Evolutionary conservation across 345 rosid genomes (phyloP).

Genomic region (Viola odorata): DNA sequence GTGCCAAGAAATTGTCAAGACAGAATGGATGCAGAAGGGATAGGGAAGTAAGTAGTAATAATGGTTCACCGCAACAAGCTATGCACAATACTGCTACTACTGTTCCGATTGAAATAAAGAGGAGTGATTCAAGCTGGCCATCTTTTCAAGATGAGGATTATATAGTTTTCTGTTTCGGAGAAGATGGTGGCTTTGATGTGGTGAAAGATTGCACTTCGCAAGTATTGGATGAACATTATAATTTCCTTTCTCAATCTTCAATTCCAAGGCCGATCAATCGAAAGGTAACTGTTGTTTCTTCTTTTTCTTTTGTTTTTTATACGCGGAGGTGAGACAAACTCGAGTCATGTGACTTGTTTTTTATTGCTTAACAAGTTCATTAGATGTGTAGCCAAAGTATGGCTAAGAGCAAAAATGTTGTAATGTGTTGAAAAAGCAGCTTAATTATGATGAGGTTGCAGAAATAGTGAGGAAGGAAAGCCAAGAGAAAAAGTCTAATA

Average conservation of each 20-base stretch:
- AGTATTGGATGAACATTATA: slow-evolving; percentile 14
- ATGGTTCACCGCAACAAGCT: slow-evolving; percentile 22
- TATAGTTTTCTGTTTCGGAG: slow-evolving; percentile 56
- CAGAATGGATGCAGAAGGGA: slow-evolving; percentile 13
- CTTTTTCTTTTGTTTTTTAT: not conserved
- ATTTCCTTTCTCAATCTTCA: not conserved
- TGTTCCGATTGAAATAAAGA: slow-evolving; percentile 24
- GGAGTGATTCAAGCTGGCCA: slow-evolving; percentile 20
- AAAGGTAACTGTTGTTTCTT: slow-evolving; percentile 28
- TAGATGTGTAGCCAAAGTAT: too few species aligned
- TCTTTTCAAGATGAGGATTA: slow-evolving; percentile 49
- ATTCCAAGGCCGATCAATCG: slow-evolving; percentile 24
- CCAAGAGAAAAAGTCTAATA: slow-evolving; percentile 10
- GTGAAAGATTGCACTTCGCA: slow-evolving; percentile 35
- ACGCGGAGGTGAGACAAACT: not conserved
- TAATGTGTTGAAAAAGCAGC: slow-evolving; percentile 19
- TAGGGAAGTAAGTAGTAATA: not conserved
- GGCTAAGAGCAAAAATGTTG: too few species aligned
- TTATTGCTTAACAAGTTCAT: not conserved
- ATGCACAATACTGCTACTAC: slow-evolving; percentile 1
- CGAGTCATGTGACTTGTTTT: not conserved
- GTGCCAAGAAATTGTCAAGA: slow-evolving; percentile 17
- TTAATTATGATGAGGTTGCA: slow-evolving; percentile 26
- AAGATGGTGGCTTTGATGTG: slow-evolving; percentile 60
- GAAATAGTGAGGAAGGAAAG: slow-evolving; percentile 7